phyloP scores from a whole-genome alignment of 1,284 basidiomycete species.

The Ganoderma lingzhi region DNA sequence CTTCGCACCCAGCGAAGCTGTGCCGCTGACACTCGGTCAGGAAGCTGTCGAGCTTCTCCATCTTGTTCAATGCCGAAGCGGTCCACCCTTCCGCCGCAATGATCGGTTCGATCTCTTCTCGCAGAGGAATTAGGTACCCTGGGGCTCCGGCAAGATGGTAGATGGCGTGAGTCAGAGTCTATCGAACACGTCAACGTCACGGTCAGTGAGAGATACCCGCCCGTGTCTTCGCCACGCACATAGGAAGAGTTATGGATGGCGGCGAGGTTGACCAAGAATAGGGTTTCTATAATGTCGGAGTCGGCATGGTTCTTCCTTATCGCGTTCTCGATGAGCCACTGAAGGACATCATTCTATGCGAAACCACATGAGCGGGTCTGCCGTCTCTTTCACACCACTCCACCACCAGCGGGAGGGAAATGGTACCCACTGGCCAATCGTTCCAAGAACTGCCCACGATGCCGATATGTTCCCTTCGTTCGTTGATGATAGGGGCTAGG shows the following conservation, averaged over 20 bases:
- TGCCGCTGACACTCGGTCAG: constrained; percentile 55
- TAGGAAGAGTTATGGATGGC: constrained; percentile 22
- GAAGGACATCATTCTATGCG: not conserved
- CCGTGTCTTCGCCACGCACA: not conserved
- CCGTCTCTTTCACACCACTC: no score
- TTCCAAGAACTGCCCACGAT: not conserved
- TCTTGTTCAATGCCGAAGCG: constrained; percentile 49
- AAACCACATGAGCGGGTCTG: not conserved
- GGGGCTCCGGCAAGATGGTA: constrained; percentile 47
- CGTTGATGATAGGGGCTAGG: not conserved
- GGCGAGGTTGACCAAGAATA: not conserved
- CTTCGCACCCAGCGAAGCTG: no score
- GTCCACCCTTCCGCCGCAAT: constrained; percentile 49
- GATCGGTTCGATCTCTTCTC: constrained; percentile 52
- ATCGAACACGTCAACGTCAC: not conserved
- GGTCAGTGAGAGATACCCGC: not conserved
- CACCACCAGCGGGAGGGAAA: not conserved
- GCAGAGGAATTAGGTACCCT: constrained; percentile 45
- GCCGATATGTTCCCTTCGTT: not conserved
- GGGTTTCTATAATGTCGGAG: not conserved
- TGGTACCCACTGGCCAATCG: not conserved
- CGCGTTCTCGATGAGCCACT: not conserved
- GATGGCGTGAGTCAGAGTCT: constrained; percentile 42
- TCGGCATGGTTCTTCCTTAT: not conserved
- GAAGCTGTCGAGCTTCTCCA: constrained; percentile 62